phyloP scores from a whole-genome alignment of 2,329 filamentous ascomycete species.

The Rhynchosporium secalis region DNA sequence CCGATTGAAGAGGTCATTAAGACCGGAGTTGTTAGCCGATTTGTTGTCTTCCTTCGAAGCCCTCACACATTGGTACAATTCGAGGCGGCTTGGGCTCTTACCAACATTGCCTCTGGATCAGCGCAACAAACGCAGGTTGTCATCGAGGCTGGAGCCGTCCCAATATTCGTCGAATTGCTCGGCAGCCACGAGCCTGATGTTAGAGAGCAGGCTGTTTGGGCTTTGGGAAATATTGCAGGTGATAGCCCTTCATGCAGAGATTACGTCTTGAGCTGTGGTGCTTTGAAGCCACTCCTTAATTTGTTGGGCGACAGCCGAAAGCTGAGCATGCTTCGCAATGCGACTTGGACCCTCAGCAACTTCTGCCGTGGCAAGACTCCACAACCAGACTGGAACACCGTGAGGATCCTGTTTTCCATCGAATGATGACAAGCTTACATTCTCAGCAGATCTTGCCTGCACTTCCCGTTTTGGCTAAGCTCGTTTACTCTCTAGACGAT shows the following conservation, averaged over 20 bases:
- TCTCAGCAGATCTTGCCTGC: conserved; percentile 79
- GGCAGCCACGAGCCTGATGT: conserved; percentile 97
- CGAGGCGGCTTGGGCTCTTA: conserved; percentile 97
- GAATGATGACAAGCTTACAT: conserved; percentile 35
- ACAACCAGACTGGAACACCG: conserved; percentile 95
- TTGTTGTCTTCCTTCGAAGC: conserved; percentile 96
- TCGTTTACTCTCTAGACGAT: conserved; percentile 97
- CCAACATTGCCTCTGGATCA: conserved; percentile 98
- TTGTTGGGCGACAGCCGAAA: conserved; percentile 97
- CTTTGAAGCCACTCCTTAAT: conserved; percentile 83
- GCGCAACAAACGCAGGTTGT: conserved; percentile 98
- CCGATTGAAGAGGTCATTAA: conserved; percentile 99
- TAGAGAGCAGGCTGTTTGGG: conserved; percentile 97
- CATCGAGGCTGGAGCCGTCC: conserved; percentile 95
- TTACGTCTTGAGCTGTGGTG: conserved; percentile 89
- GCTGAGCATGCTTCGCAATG: conserved; percentile 97
- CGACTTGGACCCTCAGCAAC: conserved; percentile 98
- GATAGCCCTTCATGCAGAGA: conserved; percentile 97
- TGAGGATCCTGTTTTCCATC: conserved; percentile 49
- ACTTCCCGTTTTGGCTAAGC: conserved; percentile 90
- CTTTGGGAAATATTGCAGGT: conserved; percentile 96
- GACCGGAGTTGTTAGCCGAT: conserved; percentile 94
- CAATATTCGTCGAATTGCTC: conserved; percentile 96
- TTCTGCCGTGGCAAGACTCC: conserved; percentile 99
- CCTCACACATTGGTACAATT: conserved; percentile 98